A percentile compares a stretch with the other conserved stretches of the same genome.
Conservation (phyloP, 2,329 filamentous ascomycete genomes). For the Scedosporium dehoogii region DNA sequence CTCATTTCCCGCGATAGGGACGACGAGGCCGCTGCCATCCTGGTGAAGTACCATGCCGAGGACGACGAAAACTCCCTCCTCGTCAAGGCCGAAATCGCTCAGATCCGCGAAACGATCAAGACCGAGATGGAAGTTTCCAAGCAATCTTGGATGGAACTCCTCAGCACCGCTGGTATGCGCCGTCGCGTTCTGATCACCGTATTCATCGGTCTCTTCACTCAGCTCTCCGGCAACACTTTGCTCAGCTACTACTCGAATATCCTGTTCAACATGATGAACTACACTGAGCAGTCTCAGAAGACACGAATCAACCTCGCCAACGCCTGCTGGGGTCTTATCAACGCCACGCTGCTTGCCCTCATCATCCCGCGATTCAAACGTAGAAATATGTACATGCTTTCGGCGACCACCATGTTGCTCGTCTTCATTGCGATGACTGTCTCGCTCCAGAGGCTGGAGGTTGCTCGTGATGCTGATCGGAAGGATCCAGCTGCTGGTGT, state of each 20-base stretch:
- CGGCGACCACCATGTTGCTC: slow-evolving; percentile 37
- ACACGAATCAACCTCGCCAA: slow-evolving; percentile 35
- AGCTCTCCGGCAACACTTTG: slow-evolving; percentile 42
- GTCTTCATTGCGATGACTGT: slow-evolving; percentile 46
- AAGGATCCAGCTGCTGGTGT: slow-evolving; percentile 22
- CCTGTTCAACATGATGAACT: slow-evolving; percentile 35
- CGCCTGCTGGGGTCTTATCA: slow-evolving; percentile 34
- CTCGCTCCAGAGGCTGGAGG: slow-evolving; percentile 26
- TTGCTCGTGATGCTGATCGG: slow-evolving; percentile 17
- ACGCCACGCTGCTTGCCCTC: slow-evolving; percentile 28
- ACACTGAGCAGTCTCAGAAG: slow-evolving; percentile 28
- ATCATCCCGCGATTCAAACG: slow-evolving; percentile 35
- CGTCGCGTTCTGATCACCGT: slow-evolving; percentile 37
- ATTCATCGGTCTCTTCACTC: slow-evolving; percentile 42
- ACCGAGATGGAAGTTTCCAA: slow-evolving; percentile 43
- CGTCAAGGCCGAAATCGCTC: slow-evolving; percentile 48
- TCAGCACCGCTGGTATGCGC: slow-evolving; percentile 39
- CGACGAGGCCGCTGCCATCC: slow-evolving; percentile 22
- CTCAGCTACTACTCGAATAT: slow-evolving; percentile 39
- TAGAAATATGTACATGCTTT: slow-evolving; percentile 41
- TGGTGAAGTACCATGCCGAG: slow-evolving; percentile 38
- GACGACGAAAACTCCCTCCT: slow-evolving; percentile 38
- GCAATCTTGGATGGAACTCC: slow-evolving; percentile 41
- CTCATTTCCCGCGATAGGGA: slow-evolving; percentile 20
- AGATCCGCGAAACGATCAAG: slow-evolving; percentile 48